These are phyloP conservation scores for Neohortaea acidophila DNA, from an alignment of 495 filamentous ascomycete genomes.

Conservation along the genomic window DNA sequence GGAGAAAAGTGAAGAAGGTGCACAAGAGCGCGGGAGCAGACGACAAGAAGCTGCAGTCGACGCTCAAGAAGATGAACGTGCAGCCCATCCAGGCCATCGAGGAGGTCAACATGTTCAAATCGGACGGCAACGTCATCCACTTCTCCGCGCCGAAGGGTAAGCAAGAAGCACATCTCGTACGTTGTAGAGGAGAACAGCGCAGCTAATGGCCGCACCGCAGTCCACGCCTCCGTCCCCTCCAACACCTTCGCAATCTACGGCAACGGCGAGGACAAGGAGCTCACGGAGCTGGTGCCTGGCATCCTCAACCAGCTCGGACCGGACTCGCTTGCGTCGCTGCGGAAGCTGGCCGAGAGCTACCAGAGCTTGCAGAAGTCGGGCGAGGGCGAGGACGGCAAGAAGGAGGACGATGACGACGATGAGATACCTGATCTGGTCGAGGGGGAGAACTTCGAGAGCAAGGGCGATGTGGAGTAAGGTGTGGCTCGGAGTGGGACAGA, in stretches of 20 bases:
- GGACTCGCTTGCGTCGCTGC: slow-evolving; percentile 91
- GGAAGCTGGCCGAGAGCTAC: slow-evolving; percentile 98
- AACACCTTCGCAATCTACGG: slow-evolving; percentile 99
- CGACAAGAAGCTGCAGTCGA: slow-evolving; percentile 96
- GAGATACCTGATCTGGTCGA: slow-evolving; percentile 92
- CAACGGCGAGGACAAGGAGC: slow-evolving; percentile 96
- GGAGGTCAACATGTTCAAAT: slow-evolving; percentile 99
- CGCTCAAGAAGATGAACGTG: slow-evolving; percentile 36
- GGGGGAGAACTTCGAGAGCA: slow-evolving; percentile 92
- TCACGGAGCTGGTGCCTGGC: slow-evolving; percentile 95
- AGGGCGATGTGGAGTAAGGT: slow-evolving; percentile 52
- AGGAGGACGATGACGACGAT: slow-evolving; percentile 61
- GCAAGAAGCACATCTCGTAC: slow-evolving; percentile 16
- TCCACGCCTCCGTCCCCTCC: slow-evolving; percentile 87
- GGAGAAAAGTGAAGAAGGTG: slow-evolving; percentile 96
- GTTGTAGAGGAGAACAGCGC: background rate
- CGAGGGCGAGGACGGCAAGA: slow-evolving; percentile 58
- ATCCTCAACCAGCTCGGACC: slow-evolving; percentile 99
- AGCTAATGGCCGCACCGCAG: slow-evolving; percentile 31
- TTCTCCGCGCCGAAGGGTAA: slow-evolving; percentile 91
- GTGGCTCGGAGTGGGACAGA: too few relatives aligned
- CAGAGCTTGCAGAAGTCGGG: slow-evolving; percentile 92
- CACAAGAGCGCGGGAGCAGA: slow-evolving; percentile 79
- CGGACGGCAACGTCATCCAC: slow-evolving; percentile 98
- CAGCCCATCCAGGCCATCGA: slow-evolving; percentile 88